A percentile compares a stretch with the other conserved stretches of the same genome.
phyloP scores from a whole-genome alignment of 225 moss, liverwort and hornwort species.

The Lunularia cruciata region DNA sequence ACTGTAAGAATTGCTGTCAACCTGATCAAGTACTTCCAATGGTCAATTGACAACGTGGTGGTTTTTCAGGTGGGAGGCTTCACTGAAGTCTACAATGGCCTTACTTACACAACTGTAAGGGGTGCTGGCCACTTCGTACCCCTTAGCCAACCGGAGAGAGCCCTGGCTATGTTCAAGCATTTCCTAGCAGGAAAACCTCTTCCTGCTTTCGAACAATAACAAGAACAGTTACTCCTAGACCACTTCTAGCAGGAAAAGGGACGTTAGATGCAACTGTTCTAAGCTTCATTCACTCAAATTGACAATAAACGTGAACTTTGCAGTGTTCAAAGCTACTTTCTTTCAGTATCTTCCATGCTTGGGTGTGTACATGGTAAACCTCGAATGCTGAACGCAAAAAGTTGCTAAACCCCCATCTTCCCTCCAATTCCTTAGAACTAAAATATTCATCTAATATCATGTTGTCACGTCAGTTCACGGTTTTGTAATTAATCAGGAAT shows the following conservation, averaged over 20 bases:
- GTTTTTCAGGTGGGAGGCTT: slow-evolving; percentile 80
- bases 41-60: neutral
- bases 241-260: neutral
- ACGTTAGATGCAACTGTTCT: too few species aligned
- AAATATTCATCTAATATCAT: too few species aligned
- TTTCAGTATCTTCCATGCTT: too few species aligned
- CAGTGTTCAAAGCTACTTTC: too few species aligned
- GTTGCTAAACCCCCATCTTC: too few species aligned
- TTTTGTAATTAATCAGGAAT: too few species aligned
- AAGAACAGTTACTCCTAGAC: neutral
- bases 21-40: neutral
- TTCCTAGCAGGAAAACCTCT: slow-evolving; percentile 75
- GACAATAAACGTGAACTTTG: too few species aligned
- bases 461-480: too few species aligned
- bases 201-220: slow-evolving; percentile 33
- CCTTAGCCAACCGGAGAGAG: slow-evolving; percentile 69
- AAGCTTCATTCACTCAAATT: too few species aligned
- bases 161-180: slow-evolving; percentile 59
- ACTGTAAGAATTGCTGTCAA: neutral
- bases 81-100: slow-evolving; percentile 67
- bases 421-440: too few species aligned
- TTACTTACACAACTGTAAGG: slow-evolving; percentile 80
- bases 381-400: too few species aligned
- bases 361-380: too few species aligned
- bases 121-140: slow-evolving; percentile 90